Evolutionary conservation across 2,329 filamentous ascomycete genomes (phyloP).

Genomic region (Hypoxylon sp.): DNA sequence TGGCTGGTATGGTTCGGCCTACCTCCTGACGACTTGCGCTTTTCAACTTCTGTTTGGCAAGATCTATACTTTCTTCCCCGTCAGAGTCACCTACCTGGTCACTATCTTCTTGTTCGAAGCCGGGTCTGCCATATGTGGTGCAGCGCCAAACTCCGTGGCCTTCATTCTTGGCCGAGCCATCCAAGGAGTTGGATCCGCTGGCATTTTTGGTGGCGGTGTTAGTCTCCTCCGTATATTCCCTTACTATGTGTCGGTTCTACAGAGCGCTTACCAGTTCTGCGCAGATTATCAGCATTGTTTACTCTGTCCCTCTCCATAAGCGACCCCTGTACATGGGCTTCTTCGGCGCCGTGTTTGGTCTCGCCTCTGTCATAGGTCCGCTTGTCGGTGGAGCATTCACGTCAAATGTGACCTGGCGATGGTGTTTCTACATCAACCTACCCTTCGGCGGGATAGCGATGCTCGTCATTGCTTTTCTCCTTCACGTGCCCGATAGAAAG

Average conservation of each 20-base stretch:
- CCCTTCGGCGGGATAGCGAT: constrained; percentile 52
- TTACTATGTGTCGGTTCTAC: background rate
- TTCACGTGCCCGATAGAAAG: constrained; percentile 28
- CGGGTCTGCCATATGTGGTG: constrained; percentile 59
- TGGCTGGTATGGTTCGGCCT: constrained; percentile 60
- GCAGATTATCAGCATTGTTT: constrained; percentile 31
- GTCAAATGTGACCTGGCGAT: constrained; percentile 57
- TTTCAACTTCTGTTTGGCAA: constrained; percentile 61
- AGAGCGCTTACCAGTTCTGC: background rate
- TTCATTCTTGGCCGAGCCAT: constrained; percentile 61
- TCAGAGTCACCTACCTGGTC: constrained; percentile 55
- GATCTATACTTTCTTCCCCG: constrained; percentile 58
- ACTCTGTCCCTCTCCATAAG: constrained; percentile 41
- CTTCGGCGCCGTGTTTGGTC: constrained; percentile 56
- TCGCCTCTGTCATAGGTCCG: constrained; percentile 56
- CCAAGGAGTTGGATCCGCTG: constrained; percentile 57
- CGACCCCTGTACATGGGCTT: constrained; percentile 56
- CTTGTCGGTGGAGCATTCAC: constrained; percentile 59
- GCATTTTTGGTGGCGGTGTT: constrained; percentile 58
- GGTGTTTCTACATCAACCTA: constrained; percentile 61
- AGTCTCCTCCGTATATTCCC: constrained; percentile 31
- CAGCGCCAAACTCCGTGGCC: constrained; percentile 57
- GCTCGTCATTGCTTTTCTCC: constrained; percentile 37
- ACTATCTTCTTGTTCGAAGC: constrained; percentile 57
- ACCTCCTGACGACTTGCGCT: constrained; percentile 56